Evolutionary conservation across 371 early-diverging fungal species (phyloP), one percentile per base, ranked within the genome.

Genomic region (Lichtheimia ramosa): DNA sequence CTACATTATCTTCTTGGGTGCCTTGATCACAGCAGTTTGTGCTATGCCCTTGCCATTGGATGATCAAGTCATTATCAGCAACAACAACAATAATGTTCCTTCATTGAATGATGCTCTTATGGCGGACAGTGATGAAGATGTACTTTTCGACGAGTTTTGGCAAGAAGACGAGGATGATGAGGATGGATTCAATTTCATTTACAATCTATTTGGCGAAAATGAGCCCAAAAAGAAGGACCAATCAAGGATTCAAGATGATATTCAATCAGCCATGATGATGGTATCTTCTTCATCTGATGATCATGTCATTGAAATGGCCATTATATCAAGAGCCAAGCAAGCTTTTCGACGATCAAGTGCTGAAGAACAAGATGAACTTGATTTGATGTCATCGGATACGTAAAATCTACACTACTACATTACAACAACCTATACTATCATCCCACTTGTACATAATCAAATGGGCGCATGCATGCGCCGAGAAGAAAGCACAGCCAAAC

Each of bases 211-310:
- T 21, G 46, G 21, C 16, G 21, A 46, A 2, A 12, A 46, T 34
- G 34, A 34, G 8, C 34, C 34, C 8, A 8, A 8, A 34, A 0
- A 4, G 10, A 34, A 34, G 34, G 10, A 34, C 2, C 34, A 34
- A 34, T 10, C 6, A 34, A 34, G 34, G 10, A 34, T 34, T 6
- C 24, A 50, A 15, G 50, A 50, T 21, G 50, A 50, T 27, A 39
- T 53, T 27, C 21, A 53, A 13, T 28, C 39, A 14, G 25, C 53
- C 5, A 20, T 53, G 18, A 53, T 53, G 53, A 34, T 53, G 53
- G 53, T 53, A 13, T 53, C 53, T 20, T 53, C 53, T 34, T 53
- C 53, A 12, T 25, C 25, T 25, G 53, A 53, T 53, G 53, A 53
- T n/a, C 53, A 53, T 16, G 53, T 53, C 39, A 53, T 53, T 34